A percentile compares a stretch with the other conserved stretches of the same genome.
Evolutionary conservation across 345 rosid genomes (phyloP).

Genomic region (Gossypium arboreum): DNA sequence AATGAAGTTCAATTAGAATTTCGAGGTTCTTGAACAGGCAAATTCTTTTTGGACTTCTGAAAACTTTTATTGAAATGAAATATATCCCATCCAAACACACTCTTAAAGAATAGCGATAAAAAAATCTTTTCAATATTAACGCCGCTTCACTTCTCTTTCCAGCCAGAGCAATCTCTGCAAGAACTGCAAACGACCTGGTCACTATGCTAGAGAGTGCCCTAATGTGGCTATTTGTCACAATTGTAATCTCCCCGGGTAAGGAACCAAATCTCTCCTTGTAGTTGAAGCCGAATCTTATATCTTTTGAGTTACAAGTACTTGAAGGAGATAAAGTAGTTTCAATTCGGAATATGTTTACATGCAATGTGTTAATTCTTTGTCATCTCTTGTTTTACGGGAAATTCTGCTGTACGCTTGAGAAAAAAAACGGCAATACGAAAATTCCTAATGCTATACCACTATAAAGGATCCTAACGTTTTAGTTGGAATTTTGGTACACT

Average conservation of each 20-base stretch:
- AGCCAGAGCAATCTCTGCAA: conserved; percentile 92
- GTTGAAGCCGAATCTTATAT: not conserved
- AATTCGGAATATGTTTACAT: not conserved
- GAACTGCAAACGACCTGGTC: conserved; percentile 96
- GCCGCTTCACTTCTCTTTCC: conserved; percentile 26
- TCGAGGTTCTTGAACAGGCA: too few species aligned
- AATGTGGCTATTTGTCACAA: conserved; percentile 97
- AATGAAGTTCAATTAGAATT: too few species aligned
- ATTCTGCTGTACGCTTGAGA: too few species aligned
- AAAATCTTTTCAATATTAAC: conserved; percentile 12
- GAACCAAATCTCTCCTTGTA: not conserved
- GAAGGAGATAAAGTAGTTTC: not conserved
- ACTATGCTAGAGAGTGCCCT: conserved; percentile 93
- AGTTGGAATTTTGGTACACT: too few species aligned
- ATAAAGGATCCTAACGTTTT: too few species aligned
- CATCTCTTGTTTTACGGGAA: not conserved
- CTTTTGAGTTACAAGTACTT: not conserved
- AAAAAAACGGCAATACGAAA: too few species aligned
- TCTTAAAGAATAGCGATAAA: not conserved
- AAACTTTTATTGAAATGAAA: too few species aligned
- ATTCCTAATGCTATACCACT: too few species aligned
- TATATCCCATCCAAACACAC: too few species aligned
- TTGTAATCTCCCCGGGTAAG: conserved; percentile 94
- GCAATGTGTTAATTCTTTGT: not conserved
- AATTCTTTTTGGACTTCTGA: too few species aligned